A percentile compares a stretch with the other conserved stretches of the same genome.
phyloP scores from a whole-genome alignment of 805 yeast species.

The Nematodospora valgi region DNA sequence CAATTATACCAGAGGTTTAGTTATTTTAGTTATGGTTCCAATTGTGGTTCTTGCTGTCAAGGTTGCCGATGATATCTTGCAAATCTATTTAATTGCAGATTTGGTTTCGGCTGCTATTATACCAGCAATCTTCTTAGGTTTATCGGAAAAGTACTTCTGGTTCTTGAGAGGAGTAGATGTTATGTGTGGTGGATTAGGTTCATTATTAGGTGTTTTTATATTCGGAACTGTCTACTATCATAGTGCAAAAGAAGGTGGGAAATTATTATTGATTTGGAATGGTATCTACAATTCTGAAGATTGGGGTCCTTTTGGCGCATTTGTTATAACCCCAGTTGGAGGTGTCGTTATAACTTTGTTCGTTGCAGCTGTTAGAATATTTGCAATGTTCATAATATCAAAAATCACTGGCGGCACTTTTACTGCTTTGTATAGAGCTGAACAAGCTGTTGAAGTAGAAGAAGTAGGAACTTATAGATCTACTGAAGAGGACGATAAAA shows the following conservation, averaged over 20 bases:
- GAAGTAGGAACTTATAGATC: slow-evolving; percentile 6
- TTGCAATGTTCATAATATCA: slow-evolving; percentile 25
- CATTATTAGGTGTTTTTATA: slow-evolving; percentile 72
- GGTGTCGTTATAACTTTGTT: slow-evolving; percentile 59
- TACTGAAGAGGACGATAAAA: slow-evolving; percentile 7
- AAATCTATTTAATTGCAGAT: slow-evolving; percentile 88
- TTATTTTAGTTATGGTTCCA: slow-evolving; percentile 79
- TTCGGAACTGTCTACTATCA: slow-evolving; percentile 81
- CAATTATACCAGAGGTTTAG: slow-evolving; percentile 65
- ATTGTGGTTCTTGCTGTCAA: slow-evolving; percentile 79
- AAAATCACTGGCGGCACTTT: slow-evolving; percentile 36
- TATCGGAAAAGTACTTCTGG: slow-evolving; percentile 57
- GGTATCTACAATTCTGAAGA: slow-evolving; percentile 76
- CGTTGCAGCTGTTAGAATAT: slow-evolving; percentile 49
- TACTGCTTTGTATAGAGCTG: slow-evolving; percentile 43
- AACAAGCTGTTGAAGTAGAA: slow-evolving; percentile 14
- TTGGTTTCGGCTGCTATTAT: slow-evolving; percentile 82
- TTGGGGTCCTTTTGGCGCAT: slow-evolving; percentile 95
- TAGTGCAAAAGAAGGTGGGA: slow-evolving; percentile 72
- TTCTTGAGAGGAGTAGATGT: slow-evolving; percentile 78
- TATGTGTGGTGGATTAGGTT: slow-evolving; percentile 80
- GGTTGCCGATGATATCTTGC: slow-evolving; percentile 78
- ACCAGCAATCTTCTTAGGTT: slow-evolving; percentile 79
- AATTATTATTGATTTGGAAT: slow-evolving; percentile 67
- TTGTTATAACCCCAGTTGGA: slow-evolving; percentile 85